phyloP scores from a whole-genome alignment of 306 rosid species.

The Lathyrus sativus region DNA sequence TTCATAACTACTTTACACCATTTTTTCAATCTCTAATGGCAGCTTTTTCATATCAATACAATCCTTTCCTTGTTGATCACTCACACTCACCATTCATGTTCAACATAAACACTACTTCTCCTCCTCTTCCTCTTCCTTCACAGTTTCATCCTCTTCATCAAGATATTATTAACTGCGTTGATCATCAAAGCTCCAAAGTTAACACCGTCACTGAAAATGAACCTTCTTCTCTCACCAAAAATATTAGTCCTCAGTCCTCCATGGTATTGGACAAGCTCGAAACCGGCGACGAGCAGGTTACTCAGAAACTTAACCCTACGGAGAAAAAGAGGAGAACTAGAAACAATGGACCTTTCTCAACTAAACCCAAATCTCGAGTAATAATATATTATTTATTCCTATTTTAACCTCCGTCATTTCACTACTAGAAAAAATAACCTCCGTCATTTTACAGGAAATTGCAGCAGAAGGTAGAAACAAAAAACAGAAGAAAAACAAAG shows the following conservation, averaged over 20 bases:
- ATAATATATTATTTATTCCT: not conserved
- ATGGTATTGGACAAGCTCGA: conserved; percentile 64
- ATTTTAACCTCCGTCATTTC: too few species aligned
- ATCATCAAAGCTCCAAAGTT: conserved; percentile 45
- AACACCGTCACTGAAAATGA: conserved; percentile 49
- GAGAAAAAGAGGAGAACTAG: conserved; percentile 56
- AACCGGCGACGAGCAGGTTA: conserved; percentile 61
- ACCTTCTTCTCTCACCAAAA: conserved; percentile 55
- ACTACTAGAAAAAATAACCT: too few species aligned
- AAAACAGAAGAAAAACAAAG: conserved; percentile 62
- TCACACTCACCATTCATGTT: conserved; percentile 43
- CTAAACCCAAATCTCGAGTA: conserved; percentile 57
- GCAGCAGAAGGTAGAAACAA: conserved; percentile 45
- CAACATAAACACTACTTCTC: conserved; percentile 28
- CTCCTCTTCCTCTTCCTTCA: conserved; percentile 22
- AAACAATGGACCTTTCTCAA: conserved; percentile 43
- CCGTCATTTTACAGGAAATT: conserved; percentile 34
- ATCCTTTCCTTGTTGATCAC: conserved; percentile 50
- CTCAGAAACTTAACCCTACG: conserved; percentile 44
- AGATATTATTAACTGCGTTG: conserved; percentile 46
- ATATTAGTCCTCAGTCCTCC: conserved; percentile 61
- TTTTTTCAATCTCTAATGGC: conserved; percentile 50
- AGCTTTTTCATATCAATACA: conserved; percentile 65
- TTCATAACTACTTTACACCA: conserved; percentile 3
- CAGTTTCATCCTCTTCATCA: conserved; percentile 39